phyloP scores from a whole-genome alignment of 2,329 filamentous ascomycete genomes.

The Aplosporella prunicola region DNA sequence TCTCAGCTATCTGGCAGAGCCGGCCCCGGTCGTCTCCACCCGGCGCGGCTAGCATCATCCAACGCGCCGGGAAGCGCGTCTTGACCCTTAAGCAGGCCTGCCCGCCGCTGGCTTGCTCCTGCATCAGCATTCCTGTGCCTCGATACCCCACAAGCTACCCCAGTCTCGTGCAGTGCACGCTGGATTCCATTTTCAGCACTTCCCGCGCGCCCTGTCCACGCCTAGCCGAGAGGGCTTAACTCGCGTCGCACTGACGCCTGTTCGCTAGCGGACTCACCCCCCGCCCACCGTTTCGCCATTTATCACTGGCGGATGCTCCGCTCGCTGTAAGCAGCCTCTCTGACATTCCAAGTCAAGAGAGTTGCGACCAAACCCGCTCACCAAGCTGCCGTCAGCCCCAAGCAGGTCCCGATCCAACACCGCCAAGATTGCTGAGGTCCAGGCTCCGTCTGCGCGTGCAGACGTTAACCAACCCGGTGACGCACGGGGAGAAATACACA shows the following conservation, averaged over 20 bases:
- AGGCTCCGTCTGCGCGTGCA: neutral
- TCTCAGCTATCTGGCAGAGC: neutral
- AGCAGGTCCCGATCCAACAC: slow-evolving; percentile 9
- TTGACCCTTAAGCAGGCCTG: neutral
- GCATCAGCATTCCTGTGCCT: too few relatives aligned
- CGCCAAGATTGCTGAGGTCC: slow-evolving; percentile 5
- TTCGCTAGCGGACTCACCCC: slow-evolving; percentile 1
- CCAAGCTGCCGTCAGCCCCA: slow-evolving; percentile 1
- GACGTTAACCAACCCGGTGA: slow-evolving; percentile 2
- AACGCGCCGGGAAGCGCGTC: slow-evolving; percentile 2
- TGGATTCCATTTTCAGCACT: slow-evolving; percentile 5
- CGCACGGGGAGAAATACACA: too few relatives aligned
- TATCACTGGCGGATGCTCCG: slow-evolving; percentile 11
- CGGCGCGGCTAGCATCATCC: slow-evolving; percentile 4
- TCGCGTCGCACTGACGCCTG: slow-evolving; percentile 5
- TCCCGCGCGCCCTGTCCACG: slow-evolving; percentile 4
- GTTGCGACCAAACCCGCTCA: too few relatives aligned
- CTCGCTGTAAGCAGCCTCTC: slow-evolving; percentile 9
- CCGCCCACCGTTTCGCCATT: slow-evolving; percentile 7
- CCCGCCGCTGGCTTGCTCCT: neutral
- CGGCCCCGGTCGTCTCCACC: slow-evolving; percentile 9
- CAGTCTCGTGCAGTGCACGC: slow-evolving; percentile 4
- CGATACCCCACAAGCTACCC: too few relatives aligned
- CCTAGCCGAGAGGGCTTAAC: slow-evolving; percentile 4
- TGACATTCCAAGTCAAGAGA: too few relatives aligned